These are phyloP conservation scores for Ophiocordyceps camponoti-leonardi DNA, from an alignment of 2,329 filamentous ascomycete species.

Conservation along the genomic window DNA sequence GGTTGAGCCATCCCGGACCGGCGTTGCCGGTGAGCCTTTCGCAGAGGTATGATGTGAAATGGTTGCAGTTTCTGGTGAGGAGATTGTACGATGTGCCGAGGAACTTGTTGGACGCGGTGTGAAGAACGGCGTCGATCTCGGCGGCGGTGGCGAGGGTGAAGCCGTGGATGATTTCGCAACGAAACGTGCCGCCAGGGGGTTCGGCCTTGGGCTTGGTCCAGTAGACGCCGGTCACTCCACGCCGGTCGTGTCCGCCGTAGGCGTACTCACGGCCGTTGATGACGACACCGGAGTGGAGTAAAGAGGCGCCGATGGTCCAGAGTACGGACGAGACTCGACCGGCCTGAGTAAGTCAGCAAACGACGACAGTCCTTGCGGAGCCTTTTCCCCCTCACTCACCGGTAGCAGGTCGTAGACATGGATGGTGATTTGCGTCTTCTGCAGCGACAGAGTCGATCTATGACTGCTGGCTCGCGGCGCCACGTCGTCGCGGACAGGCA, in stretches of 20 bases:
- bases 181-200: conserved; percentile 64
- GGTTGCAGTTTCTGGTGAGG: conserved; percentile 73
- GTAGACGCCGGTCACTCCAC: conserved; percentile 61
- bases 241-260: conserved; percentile 64
- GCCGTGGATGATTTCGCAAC: conserved; percentile 58
- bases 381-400: conserved; percentile 21
- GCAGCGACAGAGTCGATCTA: conserved; percentile 48
- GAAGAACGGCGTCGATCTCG: conserved; percentile 57
- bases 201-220: conserved; percentile 58
- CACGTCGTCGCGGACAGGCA: conserved; percentile 12
- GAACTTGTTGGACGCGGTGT: conserved; percentile 52
- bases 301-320: conserved; percentile 60
- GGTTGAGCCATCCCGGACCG: conserved; percentile 63
- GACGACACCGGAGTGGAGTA: conserved; percentile 70
- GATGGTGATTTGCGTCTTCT: conserved; percentile 58
- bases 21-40: conserved; percentile 52
- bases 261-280: conserved; percentile 71
- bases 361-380: background rate
- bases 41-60: conserved; percentile 67
- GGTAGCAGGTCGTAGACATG: conserved; percentile 65
- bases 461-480: conserved; percentile 22
- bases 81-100: conserved; percentile 65
- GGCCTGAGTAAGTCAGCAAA: conserved; percentile 28
- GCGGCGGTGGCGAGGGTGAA: conserved; percentile 52
- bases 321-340: conserved; percentile 58